Percentiles rank a stretch among this genome's conserved stretches.
phyloP scores from a whole-genome alignment of 495 filamentous ascomycete species.

The Neurospora sublineolata region DNA sequence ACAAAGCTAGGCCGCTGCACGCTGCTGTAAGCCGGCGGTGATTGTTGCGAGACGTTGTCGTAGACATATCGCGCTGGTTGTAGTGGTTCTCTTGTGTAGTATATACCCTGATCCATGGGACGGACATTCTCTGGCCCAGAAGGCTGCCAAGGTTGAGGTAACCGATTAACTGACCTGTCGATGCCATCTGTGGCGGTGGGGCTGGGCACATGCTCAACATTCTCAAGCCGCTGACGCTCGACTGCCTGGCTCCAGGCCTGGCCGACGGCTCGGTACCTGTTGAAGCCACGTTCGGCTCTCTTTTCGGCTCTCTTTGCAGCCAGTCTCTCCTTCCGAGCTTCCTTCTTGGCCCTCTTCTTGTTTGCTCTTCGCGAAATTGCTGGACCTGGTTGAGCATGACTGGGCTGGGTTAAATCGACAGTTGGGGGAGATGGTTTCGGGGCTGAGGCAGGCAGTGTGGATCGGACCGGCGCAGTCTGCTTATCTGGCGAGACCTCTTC shows the following conservation, averaged over 20 bases:
- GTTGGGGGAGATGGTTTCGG: not conserved
- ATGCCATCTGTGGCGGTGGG: not conserved
- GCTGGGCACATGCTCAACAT: not conserved
- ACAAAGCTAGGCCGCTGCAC: not conserved
- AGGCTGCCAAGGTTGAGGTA: constrained; percentile 1
- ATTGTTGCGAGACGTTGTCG: not conserved
- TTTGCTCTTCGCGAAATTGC: not conserved
- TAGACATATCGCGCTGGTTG: not conserved
- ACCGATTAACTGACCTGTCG: constrained; percentile 2
- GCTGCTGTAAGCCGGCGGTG: not conserved
- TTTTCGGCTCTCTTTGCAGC: constrained; percentile 8
- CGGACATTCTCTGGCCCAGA: not conserved
- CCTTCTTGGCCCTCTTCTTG: constrained; percentile 13
- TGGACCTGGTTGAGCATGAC: not conserved
- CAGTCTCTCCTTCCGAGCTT: constrained; percentile 9
- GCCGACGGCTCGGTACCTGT: constrained; percentile 27
- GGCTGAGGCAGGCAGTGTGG: not conserved
- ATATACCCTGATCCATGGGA: not conserved
- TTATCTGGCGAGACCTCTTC: constrained; percentile 1
- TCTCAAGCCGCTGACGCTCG: constrained; percentile 14
- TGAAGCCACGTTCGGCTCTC: constrained; percentile 25
- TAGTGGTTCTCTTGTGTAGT: not conserved
- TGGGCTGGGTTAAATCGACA: not conserved
- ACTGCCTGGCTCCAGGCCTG: constrained; percentile 23
- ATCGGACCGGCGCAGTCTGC: not conserved